phyloP scores from a whole-genome alignment of 139 green algal genomes.

The Chlorella sp. region DNA sequence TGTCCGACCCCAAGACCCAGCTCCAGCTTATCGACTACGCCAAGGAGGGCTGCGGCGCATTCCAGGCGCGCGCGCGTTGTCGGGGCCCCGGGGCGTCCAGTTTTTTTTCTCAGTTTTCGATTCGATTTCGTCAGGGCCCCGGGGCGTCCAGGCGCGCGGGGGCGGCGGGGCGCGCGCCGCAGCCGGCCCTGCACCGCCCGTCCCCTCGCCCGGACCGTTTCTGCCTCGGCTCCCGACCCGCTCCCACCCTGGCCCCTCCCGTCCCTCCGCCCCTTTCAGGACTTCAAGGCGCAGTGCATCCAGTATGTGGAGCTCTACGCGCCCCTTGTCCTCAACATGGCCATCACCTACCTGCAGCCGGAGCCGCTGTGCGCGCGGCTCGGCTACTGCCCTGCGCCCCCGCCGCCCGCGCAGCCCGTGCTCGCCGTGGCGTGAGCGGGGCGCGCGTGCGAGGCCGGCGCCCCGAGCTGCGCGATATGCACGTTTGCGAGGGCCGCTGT shows the following conservation, averaged over 20 bases:
- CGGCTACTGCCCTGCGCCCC: constrained; percentile 28
- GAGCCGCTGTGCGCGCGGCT: constrained; percentile 30
- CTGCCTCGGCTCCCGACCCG: not conserved
- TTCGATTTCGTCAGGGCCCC: no score
- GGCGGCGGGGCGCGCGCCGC: not conserved
- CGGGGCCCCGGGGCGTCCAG: not conserved
- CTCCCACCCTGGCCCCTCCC: not conserved
- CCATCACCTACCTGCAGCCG: constrained; percentile 41
- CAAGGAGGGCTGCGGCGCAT: constrained; percentile 39
- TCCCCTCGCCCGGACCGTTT: no score
- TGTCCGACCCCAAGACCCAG: constrained; percentile 47
- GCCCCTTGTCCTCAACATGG: constrained; percentile 41
- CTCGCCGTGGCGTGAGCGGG: no score
- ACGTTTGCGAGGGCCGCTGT: no score
- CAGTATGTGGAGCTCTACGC: constrained; percentile 47
- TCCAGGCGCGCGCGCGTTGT: constrained; percentile 2
- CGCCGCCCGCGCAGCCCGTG: no score
- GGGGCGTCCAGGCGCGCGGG: not conserved
- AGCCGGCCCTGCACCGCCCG: no score
- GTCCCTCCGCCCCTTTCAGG: not conserved
- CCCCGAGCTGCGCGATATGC: no score
- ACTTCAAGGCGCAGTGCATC: constrained; percentile 43
- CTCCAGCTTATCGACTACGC: constrained; percentile 41
- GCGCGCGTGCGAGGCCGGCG: no score
- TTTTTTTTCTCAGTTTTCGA: no score